Percentiles rank a stretch among this genome's conserved stretches.
phyloP scores from a whole-genome alignment of 495 filamentous ascomycete species.

The Terfezia claveryi region DNA sequence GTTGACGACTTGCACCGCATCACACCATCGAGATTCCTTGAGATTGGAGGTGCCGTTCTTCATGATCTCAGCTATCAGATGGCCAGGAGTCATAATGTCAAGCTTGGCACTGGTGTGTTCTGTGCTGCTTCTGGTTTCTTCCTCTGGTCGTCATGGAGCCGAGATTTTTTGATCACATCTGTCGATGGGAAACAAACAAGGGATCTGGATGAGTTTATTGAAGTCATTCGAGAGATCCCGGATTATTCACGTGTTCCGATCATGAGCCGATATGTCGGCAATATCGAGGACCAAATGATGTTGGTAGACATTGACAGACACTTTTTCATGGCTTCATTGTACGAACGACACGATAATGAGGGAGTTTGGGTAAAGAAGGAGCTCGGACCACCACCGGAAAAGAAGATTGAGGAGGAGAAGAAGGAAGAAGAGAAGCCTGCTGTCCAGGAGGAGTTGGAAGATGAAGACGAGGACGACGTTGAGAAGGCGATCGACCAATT shows the following conservation, averaged over 20 bases:
- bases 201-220: conserved; percentile 18
- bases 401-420: conserved; percentile 1
- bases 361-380: conserved; percentile 18
- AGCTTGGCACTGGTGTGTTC: conserved; percentile 18
- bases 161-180: conserved; percentile 18
- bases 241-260: conserved; percentile 17
- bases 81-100: conserved; percentile 16
- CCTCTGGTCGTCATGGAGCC: conserved; percentile 18
- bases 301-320: conserved; percentile 20
- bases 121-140: conserved; percentile 19
- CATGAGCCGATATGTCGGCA: conserved; percentile 17
- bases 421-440: conserved; percentile 1
- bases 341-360: conserved; percentile 12
- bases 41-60: conserved; percentile 18
- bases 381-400: conserved; percentile 8
- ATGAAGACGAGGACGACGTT: conserved; percentile 14
- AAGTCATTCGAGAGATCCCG: conserved; percentile 15
- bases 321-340: conserved; percentile 19
- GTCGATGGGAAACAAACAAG: conserved; percentile 18
- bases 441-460: conserved; percentile 5
- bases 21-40: conserved; percentile 17
- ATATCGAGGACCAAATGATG: conserved; percentile 17
- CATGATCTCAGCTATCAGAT: conserved; percentile 19
- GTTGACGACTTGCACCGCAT: conserved; percentile 19
- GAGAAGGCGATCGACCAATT: conserved; percentile 15